Percentiles rank a stretch among this genome's conserved stretches.
Conservation (phyloP, 140 eudicot genomes). For the Bidens hawaiensis region DNA sequence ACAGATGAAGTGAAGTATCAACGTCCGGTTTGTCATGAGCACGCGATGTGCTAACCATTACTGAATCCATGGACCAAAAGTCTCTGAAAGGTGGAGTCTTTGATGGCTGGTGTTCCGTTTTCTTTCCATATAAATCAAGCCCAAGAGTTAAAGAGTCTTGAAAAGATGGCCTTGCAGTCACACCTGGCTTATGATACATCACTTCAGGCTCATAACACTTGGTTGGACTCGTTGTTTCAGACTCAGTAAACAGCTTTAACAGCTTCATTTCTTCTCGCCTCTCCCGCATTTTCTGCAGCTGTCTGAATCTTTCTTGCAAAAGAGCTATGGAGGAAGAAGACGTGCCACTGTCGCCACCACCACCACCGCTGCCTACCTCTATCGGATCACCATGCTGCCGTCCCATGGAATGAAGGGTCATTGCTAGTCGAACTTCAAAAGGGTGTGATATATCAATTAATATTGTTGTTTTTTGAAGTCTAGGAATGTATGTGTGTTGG, state of each 20-base stretch:
- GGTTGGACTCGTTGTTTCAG: slow-evolving; percentile 16
- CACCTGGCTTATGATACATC: neutral
- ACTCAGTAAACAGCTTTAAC: slow-evolving; percentile 22
- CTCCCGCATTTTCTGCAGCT: slow-evolving; percentile 44
- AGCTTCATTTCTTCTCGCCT: slow-evolving; percentile 48
- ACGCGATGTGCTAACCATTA: slow-evolving; percentile 20
- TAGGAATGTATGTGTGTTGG: neutral
- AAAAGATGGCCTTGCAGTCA: slow-evolving; percentile 12
- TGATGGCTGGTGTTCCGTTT: slow-evolving; percentile 18
- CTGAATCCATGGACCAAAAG: slow-evolving; percentile 38
- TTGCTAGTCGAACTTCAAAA: slow-evolving; percentile 1
- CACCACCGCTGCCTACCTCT: slow-evolving; percentile 25
- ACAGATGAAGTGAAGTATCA: slow-evolving; percentile 58
- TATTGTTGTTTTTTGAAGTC: neutral
- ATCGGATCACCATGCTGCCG: slow-evolving; percentile 32
- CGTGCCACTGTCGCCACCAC: slow-evolving; percentile 7
- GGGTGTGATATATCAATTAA: slow-evolving; percentile 6
- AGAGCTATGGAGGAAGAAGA: slow-evolving; percentile 47
- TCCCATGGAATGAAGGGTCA: slow-evolving; percentile 35
- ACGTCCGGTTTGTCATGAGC: slow-evolving; percentile 33
- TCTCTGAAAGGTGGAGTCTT: slow-evolving; percentile 34
- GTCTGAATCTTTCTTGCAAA: slow-evolving; percentile 56
- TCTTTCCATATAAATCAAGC: slow-evolving; percentile 31
- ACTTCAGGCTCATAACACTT: slow-evolving; percentile 8
- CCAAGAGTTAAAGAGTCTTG: slow-evolving; percentile 40